Evolutionary conservation across 441 rosid genomes (phyloP), one percentile per base, ranked within the genome.

Genomic region (Euphorbia corollata): DNA sequence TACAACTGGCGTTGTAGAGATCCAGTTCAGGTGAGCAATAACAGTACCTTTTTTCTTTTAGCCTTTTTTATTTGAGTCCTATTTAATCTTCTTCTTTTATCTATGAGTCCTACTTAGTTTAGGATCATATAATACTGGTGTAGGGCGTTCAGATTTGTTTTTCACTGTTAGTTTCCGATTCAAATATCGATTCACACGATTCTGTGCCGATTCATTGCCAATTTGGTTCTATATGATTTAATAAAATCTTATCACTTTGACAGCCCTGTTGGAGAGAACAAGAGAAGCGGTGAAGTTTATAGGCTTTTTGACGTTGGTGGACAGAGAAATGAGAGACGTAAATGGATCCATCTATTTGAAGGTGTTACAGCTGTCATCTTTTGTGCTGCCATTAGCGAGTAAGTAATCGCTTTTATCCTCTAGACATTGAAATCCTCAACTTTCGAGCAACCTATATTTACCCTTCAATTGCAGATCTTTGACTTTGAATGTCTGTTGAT

Each of bases 281-380:
- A 93, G 83, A 90, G 82, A 85, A 93, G 99, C 45, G 99, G 99
- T 67, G 96, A 91, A 83, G 99, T 93, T 32, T 94, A 94, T 79
- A 80, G 97, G 79, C 96, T 94, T 64, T 91, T 86, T 70, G 99
- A 94, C 66, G 99, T 94, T 61, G 99, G 97, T 64, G 99, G 99
- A 68, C 99, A 94, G 71, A 87, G 87, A 86, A 94, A 94, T 30
- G 99, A 94, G 83, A 86, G 97, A 70, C 89, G 99, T 75, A 94
- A 94, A 80, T 94, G 99, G 99, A 94, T 94, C 78, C 99, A 94
- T 86, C 85, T 94, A 59, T 94, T 94, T 78, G 99, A 94, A 82
- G 99, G 99, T 61, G 97, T 94, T 65, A 85, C 99, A 4, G 99
- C 99, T 67, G 97, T 94, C 56, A 94, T 94, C 45, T 89, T 94